Conservation (phyloP, 495 filamentous ascomycete genomes). For the Lepraria neglecta region DNA sequence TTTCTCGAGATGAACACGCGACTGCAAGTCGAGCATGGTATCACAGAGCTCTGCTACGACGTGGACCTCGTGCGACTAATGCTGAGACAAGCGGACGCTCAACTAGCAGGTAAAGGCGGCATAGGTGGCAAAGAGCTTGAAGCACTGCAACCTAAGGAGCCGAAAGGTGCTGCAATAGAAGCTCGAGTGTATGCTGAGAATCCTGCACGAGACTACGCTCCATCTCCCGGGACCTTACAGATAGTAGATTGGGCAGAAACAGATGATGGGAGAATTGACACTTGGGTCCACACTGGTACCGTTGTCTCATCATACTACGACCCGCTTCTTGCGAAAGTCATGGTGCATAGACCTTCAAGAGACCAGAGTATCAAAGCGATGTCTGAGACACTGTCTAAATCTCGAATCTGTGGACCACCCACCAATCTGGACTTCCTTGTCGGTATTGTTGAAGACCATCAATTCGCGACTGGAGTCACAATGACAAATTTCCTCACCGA, state of each 20-base stretch:
- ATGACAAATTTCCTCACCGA: conserved; percentile 47
- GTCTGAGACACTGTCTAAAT: conserved; percentile 36
- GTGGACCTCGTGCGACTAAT: conserved; percentile 54
- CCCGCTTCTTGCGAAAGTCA: conserved; percentile 58
- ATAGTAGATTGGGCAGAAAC: conserved; percentile 46
- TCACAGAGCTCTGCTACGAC: conserved; percentile 56
- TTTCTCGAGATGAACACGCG: conserved; percentile 67
- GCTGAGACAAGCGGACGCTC: conserved; percentile 47
- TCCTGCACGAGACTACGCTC: conserved; percentile 49
- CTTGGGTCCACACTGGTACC: conserved; percentile 53
- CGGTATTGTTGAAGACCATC: conserved; percentile 38
- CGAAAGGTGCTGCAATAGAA: conserved; percentile 50
- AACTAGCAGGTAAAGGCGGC: conserved; percentile 39
- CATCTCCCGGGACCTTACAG: conserved; percentile 52
- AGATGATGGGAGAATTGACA: conserved; percentile 49
- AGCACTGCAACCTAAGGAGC: conserved; percentile 32
- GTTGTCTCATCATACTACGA: conserved; percentile 52
- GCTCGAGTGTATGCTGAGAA: conserved; percentile 58
- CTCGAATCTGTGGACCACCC: conserved; percentile 48
- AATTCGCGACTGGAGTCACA: conserved; percentile 45
- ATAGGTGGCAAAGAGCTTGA: conserved; percentile 33
- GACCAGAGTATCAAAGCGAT: conserved; percentile 42
- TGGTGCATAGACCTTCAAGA: conserved; percentile 44
- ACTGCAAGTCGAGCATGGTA: conserved; percentile 61
- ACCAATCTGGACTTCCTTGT: conserved; percentile 53